Evolutionary conservation across 225 moss, liverwort and hornwort genomes (phyloP).

Genomic region (Marchantia paleacea): DNA sequence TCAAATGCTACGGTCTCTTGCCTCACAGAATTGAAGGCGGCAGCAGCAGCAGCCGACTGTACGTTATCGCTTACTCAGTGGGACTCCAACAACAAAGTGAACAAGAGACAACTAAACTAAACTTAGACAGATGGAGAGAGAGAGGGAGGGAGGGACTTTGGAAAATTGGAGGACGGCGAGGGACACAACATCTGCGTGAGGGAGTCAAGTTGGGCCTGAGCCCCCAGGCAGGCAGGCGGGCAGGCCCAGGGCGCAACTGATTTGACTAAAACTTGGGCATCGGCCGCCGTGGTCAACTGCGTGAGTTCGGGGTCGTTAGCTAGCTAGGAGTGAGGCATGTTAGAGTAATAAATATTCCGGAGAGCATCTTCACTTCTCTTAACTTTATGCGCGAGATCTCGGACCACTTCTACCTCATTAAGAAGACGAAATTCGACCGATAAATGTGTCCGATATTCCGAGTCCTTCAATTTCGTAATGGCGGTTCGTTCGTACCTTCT

Average conservation of each 20-base stretch:
- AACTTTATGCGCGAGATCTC: not conserved
- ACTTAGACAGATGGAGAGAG: too few relatives aligned
- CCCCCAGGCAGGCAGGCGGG: too few relatives aligned
- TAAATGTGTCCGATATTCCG: constrained; percentile 15
- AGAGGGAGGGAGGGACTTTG: too few relatives aligned
- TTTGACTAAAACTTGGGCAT: not conserved
- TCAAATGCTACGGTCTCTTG: not conserved
- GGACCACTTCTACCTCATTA: constrained; percentile 14
- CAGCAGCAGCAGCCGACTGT: not conserved
- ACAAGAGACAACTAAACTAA: not conserved
- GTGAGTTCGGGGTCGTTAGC: not conserved
- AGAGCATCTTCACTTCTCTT: constrained; percentile 13
- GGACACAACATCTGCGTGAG: too few relatives aligned
- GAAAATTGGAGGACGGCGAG: too few relatives aligned
- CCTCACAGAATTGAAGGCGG: not conserved
- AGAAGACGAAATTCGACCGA: not conserved
- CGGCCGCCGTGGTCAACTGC: constrained; percentile 3
- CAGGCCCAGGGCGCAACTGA: too few relatives aligned
- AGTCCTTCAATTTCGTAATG: not conserved
- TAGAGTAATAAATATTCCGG: not conserved
- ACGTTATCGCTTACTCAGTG: not conserved
- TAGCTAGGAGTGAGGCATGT: not conserved
- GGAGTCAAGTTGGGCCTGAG: too few relatives aligned
- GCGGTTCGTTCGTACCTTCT: not conserved
- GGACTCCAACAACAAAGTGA: not conserved